phyloP scores from a whole-genome alignment of 345 rosid genomes.

The Garcia nutans region DNA sequence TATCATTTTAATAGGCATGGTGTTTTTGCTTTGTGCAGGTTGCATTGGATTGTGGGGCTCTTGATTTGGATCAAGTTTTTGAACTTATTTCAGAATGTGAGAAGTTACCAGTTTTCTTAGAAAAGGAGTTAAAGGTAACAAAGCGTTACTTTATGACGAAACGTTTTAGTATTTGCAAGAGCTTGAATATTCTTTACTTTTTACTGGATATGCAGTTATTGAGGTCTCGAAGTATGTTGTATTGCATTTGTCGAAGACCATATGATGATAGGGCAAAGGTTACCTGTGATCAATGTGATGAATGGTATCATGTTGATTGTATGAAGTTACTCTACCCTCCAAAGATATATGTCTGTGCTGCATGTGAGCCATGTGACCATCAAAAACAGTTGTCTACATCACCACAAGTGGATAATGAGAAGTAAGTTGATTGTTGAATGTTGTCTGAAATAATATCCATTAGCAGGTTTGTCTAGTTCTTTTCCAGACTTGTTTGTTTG shows the following conservation, averaged over 20 bases:
- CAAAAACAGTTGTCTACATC: slow-evolving; percentile 19
- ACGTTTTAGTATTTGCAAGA: background rate
- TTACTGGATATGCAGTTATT: slow-evolving; percentile 51
- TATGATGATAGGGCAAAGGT: slow-evolving; percentile 57
- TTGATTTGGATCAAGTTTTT: slow-evolving; percentile 59
- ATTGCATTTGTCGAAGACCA: slow-evolving; percentile 88
- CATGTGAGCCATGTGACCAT: slow-evolving; percentile 79
- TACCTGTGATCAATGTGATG: slow-evolving; percentile 60
- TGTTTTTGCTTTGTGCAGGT: slow-evolving; percentile 46
- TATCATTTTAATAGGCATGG: background rate
- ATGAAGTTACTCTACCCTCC: slow-evolving; percentile 47
- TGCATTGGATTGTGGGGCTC: slow-evolving; percentile 61
- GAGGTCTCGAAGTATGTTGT: slow-evolving; percentile 71
- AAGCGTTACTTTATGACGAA: slow-evolving; percentile 2
- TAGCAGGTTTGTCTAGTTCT: background rate
- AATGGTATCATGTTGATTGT: slow-evolving; percentile 76
- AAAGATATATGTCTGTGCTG: slow-evolving; percentile 63
- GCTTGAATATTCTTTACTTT: background rate
- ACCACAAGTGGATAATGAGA: slow-evolving; percentile 28
- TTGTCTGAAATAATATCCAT: background rate
- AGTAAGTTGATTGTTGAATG: slow-evolving; percentile 37
- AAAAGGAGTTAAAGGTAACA: slow-evolving; percentile 73
- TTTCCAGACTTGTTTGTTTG: background rate
- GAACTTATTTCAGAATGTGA: slow-evolving; percentile 71
- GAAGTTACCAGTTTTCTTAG: slow-evolving; percentile 53